Base-by-base conservation (phyloP, 2,329 filamentous ascomycete species). In the Colletotrichum tabaci region DNA sequence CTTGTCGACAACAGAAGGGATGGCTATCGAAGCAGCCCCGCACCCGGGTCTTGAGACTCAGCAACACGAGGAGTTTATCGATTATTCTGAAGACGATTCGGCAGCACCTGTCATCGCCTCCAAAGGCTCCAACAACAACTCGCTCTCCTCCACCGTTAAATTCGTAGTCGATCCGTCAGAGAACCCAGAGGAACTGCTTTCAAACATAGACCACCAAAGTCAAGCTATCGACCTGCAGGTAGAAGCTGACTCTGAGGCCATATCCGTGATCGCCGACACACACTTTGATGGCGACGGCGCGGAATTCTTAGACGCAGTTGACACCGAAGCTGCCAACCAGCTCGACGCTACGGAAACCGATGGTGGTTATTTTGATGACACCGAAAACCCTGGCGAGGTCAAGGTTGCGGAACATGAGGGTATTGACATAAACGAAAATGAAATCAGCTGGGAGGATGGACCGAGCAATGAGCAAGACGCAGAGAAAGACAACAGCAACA, bases 161-260 rank as follows among this genome's bases (percentile, higher is more conserved):
- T 38, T 64, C n/a, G 40, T 55, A 21, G 21, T 65, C 15, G 65
- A 61, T 8, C 23, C 13, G 6, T 58, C 47, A 18, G 40, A 64
- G 12, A 38, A 50, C 4, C 5, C 18, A 13, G 60, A 44, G 40
- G 21, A 8, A 35, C 18, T 26, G n/a, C 13, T 26, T 16, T 40
- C 46, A 77, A 74, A 69, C 74, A n/a, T 55, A 64, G 56, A 75
- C 77, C 64, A 82, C 77, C 67, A 64, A 53, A 55, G 42, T 42
- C 69, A 65, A 60, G 58, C 47, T 42, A 62, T 66, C 46, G 66
- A 56, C 49, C 13, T 58, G 21, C 52, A 60, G 35, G 60, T 35
- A 6, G 62, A 47, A 3, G 58, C 35, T 8, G 66, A 72, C 18
- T 23, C 40, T 6, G 49, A 55, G 38, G 16, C 23, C 3, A 15